These are phyloP conservation scores for Echium plantagineum DNA, from an alignment of 257 asterid species.

Conservation along the genomic window DNA sequence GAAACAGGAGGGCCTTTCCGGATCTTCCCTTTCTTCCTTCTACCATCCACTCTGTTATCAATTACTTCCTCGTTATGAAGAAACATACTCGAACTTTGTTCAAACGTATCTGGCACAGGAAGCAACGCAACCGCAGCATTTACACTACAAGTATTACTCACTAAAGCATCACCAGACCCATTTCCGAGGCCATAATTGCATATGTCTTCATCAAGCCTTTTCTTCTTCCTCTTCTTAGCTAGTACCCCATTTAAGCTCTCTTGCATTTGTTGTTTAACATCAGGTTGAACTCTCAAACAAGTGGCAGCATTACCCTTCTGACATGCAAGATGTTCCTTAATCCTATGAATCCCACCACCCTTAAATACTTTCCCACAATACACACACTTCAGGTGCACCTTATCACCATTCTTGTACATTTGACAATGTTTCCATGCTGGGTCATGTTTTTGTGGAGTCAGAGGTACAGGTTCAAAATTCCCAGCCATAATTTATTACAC, in stretches of 20 bases:
- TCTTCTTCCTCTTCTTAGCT: constrained; percentile 64
- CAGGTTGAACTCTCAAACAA: constrained; percentile 79
- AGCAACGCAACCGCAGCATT: constrained; percentile 45
- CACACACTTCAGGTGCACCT: constrained; percentile 70
- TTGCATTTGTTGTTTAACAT: constrained; percentile 69
- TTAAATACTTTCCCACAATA: constrained; percentile 87
- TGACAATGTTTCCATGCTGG: constrained; percentile 99
- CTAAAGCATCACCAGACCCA: constrained; percentile 26
- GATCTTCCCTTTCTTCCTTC: constrained; percentile 73
- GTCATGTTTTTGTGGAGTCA: constrained; percentile 82
- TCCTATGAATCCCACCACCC: constrained; percentile 98
- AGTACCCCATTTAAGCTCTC: constrained; percentile 79
- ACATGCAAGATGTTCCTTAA: constrained; percentile 90
- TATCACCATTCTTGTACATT: constrained; percentile 78
- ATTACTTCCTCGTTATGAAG: constrained; percentile 37
- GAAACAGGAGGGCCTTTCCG: constrained; percentile 37
- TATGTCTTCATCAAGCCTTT: constrained; percentile 48
- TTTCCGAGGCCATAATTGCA: constrained; percentile 31
- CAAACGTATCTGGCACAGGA: constrained; percentile 53
- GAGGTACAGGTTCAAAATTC: constrained; percentile 65
- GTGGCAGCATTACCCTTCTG: constrained; percentile 95
- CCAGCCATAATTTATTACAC: constrained; percentile 28
- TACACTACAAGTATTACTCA: constrained; percentile 33
- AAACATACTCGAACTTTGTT: constrained; percentile 32
- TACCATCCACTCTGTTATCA: constrained; percentile 26